Percentiles rank a stretch among this genome's conserved stretches.
Evolutionary conservation across 225 moss, liverwort and hornwort species (phyloP).

Genomic region (Pleurozium schreberi): DNA sequence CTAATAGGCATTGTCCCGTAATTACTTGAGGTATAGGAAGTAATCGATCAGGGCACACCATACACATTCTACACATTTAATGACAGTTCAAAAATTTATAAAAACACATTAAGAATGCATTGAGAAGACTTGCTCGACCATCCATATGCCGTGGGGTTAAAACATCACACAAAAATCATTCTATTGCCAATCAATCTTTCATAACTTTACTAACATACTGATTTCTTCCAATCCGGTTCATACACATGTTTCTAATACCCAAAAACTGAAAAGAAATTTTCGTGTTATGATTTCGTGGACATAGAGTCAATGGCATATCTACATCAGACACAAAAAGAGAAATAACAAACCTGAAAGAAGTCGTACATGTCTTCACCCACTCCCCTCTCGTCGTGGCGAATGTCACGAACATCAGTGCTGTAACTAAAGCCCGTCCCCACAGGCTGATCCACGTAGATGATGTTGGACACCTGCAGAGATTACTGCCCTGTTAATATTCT

Average conservation of each 20-base stretch:
- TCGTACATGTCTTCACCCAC: slow-evolving; percentile 62
- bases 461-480: slow-evolving; percentile 35
- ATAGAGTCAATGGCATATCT: neutral
- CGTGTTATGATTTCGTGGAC: neutral
- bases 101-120: neutral
- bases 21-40: neutral
- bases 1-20: neutral
- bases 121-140: neutral
- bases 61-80: neutral
- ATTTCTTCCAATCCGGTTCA: neutral
- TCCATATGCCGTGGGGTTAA: neutral
- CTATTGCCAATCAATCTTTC: neutral
- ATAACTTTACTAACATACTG: neutral
- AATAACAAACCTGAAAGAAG: slow-evolving; percentile 45
- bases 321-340: no score
- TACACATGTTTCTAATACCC: neutral
- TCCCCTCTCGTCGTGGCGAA: slow-evolving; percentile 48
- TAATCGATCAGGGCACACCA: neutral
- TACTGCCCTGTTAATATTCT: neutral
- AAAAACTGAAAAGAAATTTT: neutral
- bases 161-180: neutral
- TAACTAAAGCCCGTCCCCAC: slow-evolving; percentile 63
- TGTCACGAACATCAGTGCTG: slow-evolving; percentile 52
- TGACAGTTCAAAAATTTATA: neutral
- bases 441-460: slow-evolving; percentile 61